Evolutionary conservation across 1,284 basidiomycete species (phyloP).

Genomic region (Grifola frondosa): DNA sequence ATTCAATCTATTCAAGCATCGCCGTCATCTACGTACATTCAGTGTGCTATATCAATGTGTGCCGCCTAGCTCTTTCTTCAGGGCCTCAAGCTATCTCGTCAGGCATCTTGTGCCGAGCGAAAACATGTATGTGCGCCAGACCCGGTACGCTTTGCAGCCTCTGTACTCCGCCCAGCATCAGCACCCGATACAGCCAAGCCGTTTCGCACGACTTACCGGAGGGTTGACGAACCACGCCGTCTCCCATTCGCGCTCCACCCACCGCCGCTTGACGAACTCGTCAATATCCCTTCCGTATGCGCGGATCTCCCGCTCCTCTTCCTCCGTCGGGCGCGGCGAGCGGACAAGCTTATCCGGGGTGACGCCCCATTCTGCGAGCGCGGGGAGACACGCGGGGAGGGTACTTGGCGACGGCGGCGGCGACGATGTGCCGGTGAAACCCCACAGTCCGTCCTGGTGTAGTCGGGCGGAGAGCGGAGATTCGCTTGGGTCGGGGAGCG

Average conservation of each 20-base stretch:
- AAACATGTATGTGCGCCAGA: slow-evolving; percentile 79
- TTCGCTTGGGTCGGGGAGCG: slow-evolving; percentile 40
- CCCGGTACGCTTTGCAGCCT: slow-evolving; percentile 77
- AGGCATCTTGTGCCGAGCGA: slow-evolving; percentile 55
- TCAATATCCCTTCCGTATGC: slow-evolving; percentile 57
- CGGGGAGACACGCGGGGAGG: slow-evolving; percentile 56
- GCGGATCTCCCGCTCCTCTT: slow-evolving; percentile 52
- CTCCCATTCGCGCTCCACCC: slow-evolving; percentile 72
- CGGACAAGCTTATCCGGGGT: slow-evolving; percentile 58
- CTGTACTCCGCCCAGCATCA: slow-evolving; percentile 34
- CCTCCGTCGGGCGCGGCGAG: slow-evolving; percentile 45
- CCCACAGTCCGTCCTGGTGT: slow-evolving; percentile 72
- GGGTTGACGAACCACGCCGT: slow-evolving; percentile 87
- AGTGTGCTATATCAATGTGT: slow-evolving; percentile 1
- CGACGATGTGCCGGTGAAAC: slow-evolving; percentile 63
- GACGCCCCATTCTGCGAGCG: slow-evolving; percentile 67
- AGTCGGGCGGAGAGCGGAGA: slow-evolving; percentile 50
- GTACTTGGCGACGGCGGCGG: slow-evolving; percentile 63
- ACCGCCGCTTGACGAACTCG: slow-evolving; percentile 59
- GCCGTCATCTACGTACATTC: slow-evolving; percentile 2
- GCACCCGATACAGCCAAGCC: not conserved
- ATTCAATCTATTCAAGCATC: slow-evolving; percentile 1
- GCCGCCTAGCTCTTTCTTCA: not conserved
- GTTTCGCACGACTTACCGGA: slow-evolving; percentile 48
- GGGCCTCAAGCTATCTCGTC: slow-evolving; percentile 24